These are phyloP conservation scores for Hortiboletus rubellus DNA, from an alignment of 1,284 basidiomycete genomes.

Conservation along the genomic window DNA sequence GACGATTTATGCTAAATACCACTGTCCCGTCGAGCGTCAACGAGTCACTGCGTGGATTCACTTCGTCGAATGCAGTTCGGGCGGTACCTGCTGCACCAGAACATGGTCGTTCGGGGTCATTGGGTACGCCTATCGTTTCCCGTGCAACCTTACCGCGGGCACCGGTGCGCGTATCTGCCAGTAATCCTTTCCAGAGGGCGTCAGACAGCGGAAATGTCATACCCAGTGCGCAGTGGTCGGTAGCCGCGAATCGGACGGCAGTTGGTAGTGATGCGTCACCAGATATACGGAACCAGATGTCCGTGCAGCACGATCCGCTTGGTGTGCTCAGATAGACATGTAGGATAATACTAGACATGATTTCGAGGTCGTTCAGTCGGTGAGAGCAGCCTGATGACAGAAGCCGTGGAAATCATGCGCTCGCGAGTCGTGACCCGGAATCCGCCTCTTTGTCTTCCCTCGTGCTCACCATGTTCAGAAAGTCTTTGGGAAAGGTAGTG, in stretches of 20 bases:
- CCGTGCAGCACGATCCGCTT: slow-evolving; percentile 56
- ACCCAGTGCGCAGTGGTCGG: slow-evolving; percentile 2
- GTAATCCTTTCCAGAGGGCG: slow-evolving; percentile 29
- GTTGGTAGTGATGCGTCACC: slow-evolving; percentile 38
- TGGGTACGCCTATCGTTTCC: slow-evolving; percentile 36
- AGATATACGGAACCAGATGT: slow-evolving; percentile 28
- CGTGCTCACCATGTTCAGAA: slow-evolving; percentile 30
- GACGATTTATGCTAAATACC: slow-evolving; percentile 15
- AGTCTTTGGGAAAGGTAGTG: slow-evolving; percentile 42
- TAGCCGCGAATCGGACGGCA: slow-evolving; percentile 21
- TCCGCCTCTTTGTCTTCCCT: background rate
- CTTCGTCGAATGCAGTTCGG: slow-evolving; percentile 19
- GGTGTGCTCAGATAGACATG: slow-evolving; percentile 47
- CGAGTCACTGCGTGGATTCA: slow-evolving; percentile 25
- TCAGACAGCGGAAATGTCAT: slow-evolving; percentile 8
- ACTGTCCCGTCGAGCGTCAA: slow-evolving; percentile 20
- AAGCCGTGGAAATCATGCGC: slow-evolving; percentile 26
- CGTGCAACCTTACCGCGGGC: slow-evolving; percentile 19
- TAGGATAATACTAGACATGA: background rate
- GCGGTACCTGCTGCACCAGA: slow-evolving; percentile 46
- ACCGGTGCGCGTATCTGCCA: slow-evolving; percentile 33
- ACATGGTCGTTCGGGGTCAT: slow-evolving; percentile 54
- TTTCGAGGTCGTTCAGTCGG: background rate
- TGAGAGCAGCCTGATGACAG: background rate
- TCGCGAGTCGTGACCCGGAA: slow-evolving; percentile 20